Conservation (phyloP, 768 basidiomycete genomes). For the Trametes meyenii region DNA sequence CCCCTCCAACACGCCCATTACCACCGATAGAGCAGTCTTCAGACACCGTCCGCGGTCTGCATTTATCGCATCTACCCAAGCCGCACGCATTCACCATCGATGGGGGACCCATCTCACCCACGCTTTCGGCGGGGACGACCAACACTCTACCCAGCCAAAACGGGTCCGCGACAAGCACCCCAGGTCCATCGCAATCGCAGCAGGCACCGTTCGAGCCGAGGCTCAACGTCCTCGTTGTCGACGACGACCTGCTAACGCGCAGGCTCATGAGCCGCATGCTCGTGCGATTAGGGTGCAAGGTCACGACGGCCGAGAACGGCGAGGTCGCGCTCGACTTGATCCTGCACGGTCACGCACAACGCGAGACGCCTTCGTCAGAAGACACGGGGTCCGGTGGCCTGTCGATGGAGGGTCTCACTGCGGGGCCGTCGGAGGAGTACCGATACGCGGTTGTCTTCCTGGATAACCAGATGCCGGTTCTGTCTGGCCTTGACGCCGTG, state of each 20-base stretch:
- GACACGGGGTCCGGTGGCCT: constrained; percentile 39
- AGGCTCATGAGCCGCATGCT: constrained; percentile 80
- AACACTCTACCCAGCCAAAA: constrained; percentile 14
- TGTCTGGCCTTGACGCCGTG: constrained; percentile 74
- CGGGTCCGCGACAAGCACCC: constrained; percentile 8
- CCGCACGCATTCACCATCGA: constrained; percentile 25
- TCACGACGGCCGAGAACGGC: constrained; percentile 85
- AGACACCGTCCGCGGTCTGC: constrained; percentile 22
- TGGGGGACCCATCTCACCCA: constrained; percentile 18
- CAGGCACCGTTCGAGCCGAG: constrained; percentile 45
- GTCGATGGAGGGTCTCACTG: constrained; percentile 17
- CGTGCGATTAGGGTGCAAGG: constrained; percentile 74
- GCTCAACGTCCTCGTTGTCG: constrained; percentile 75
- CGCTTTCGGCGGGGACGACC: constrained; percentile 9
- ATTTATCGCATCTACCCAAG: constrained; percentile 29
- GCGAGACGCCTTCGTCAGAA: constrained; percentile 33
- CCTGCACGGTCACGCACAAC: constrained; percentile 39
- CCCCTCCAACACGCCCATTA: constrained; percentile 16
- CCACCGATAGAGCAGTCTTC: constrained; percentile 18
- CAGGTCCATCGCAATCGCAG: constrained; percentile 3
- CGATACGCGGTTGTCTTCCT: constrained; percentile 53
- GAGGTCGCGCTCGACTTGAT: constrained; percentile 76
- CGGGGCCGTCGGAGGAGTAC: constrained; percentile 22
- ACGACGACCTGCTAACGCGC: constrained; percentile 81
- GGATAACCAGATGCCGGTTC: constrained; percentile 82